Evolutionary conservation across 2,329 filamentous ascomycete genomes (phyloP).

Genomic region (Diaporthe australafricana): DNA sequence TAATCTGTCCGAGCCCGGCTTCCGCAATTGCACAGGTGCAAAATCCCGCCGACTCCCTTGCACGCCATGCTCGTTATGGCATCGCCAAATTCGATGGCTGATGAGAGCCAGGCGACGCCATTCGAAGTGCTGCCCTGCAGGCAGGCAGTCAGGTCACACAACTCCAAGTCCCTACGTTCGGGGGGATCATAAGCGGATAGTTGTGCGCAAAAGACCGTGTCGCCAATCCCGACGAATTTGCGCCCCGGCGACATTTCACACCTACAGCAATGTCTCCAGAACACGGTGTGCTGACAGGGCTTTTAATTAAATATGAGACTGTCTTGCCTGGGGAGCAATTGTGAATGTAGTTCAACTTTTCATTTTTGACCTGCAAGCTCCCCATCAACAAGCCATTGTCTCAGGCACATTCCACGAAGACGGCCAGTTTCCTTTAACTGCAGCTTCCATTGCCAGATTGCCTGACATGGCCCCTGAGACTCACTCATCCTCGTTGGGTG

Average conservation of each 20-base stretch:
- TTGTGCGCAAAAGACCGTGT: not conserved
- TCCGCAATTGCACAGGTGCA: not conserved
- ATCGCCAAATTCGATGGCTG: not conserved
- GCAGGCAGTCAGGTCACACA: too few relatives aligned
- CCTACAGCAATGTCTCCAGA: not conserved
- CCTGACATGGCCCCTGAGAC: not conserved
- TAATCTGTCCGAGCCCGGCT: conserved; percentile 12
- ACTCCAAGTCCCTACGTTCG: too few relatives aligned
- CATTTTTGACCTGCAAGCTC: not conserved
- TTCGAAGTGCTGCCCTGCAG: too few relatives aligned
- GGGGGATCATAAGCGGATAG: not conserved
- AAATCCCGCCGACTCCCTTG: not conserved
- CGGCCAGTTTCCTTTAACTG: not conserved
- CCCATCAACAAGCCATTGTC: not conserved
- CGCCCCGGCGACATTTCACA: not conserved
- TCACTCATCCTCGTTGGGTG: not conserved
- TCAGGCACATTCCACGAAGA: conserved; percentile 5
- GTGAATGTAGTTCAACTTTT: not conserved
- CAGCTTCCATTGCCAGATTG: not conserved
- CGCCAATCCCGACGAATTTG: not conserved
- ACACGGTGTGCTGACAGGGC: not conserved
- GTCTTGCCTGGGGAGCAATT: rapidly evolving
- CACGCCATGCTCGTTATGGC: not conserved
- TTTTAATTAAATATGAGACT: not conserved
- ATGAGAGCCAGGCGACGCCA: not conserved